Base-by-base conservation (phyloP, 2,329 filamentous ascomycete species). In the Fusarium sp. region DNA sequence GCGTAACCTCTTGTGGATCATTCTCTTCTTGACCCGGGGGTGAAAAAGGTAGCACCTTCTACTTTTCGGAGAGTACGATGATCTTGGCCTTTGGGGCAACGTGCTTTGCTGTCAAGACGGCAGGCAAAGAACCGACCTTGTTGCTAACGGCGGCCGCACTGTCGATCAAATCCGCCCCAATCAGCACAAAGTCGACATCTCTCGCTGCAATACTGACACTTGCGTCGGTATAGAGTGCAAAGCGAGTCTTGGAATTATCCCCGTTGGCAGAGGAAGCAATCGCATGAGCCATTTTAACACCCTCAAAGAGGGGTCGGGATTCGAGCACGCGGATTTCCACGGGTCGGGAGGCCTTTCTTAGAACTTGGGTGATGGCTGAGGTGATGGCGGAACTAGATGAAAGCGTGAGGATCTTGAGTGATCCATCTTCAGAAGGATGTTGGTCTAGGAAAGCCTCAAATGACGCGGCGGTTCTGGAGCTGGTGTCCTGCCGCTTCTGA, bases 301-400 rank as follows among this genome's bases (percentile, higher is more conserved):
- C 89, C 74, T 91, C 88, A 62, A 82, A 90, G 1, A 87, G 78
- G 0, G 89, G 89, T 1, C 88, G 79, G 3, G 88, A 91, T 71
- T 91, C 88, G 4, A 91, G 78, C 28, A 91, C 77, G 5, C 81
- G 82, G 15, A 91, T 72, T 45, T 88, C 81, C 8, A 90, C 69
- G 1, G 59, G 67, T 7, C 80, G 70, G 2, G 76, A 70, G 2
- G 66, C 63, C 15, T 71, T 5, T 68, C 64, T 32, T 10, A 81
- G 73, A 3, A 78, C 74, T 26, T 80, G 74, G 2, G 79, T 65
- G 10, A 90, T 76, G 45, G 78, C 80, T 13, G 77, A 71, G 4
- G 74, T 76, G 56, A 90, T 85, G 0, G 88, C 89, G 4, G 86
- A 88, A 58, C 86, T 90, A 7, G 82, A 82, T 0, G 87, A 89